A percentile compares a stretch with the other conserved stretches of the same genome.
Conservation (phyloP, 2,329 filamentous ascomycete species). For the Arthrinium phaeospermum region DNA sequence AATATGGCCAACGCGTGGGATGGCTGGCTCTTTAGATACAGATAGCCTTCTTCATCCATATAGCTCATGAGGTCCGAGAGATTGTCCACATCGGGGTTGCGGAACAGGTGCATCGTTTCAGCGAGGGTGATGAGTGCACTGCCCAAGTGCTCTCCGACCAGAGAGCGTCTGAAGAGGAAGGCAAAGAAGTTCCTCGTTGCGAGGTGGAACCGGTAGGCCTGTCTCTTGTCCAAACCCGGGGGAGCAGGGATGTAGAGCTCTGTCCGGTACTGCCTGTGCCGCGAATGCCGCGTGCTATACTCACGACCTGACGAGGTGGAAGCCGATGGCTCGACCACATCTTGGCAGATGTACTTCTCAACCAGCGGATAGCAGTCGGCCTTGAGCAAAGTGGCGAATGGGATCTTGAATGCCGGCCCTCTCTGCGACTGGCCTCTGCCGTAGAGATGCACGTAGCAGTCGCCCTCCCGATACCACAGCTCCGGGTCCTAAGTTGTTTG, state of each 20-base stretch:
- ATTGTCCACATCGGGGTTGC: slow-evolving; percentile 60
- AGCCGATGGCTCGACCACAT: slow-evolving; percentile 31
- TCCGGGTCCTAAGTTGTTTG: slow-evolving; percentile 67
- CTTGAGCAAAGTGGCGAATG: slow-evolving; percentile 61
- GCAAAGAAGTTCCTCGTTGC: slow-evolving; percentile 79
- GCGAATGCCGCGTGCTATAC: not conserved
- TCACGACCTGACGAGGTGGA: not conserved
- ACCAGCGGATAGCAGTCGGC: slow-evolving; percentile 67
- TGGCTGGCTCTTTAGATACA: slow-evolving; percentile 68
- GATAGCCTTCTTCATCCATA: slow-evolving; percentile 72
- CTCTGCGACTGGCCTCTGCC: slow-evolving; percentile 67
- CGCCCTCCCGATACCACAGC: slow-evolving; percentile 70
- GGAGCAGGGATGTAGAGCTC: slow-evolving; percentile 77
- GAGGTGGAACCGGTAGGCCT: slow-evolving; percentile 67
- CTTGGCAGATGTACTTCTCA: slow-evolving; percentile 51
- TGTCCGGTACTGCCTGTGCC: slow-evolving; percentile 50
- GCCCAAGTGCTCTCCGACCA: slow-evolving; percentile 73
- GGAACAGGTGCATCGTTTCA: slow-evolving; percentile 67
- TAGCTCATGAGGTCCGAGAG: slow-evolving; percentile 67
- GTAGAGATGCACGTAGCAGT: slow-evolving; percentile 74
- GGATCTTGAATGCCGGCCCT: slow-evolving; percentile 72
- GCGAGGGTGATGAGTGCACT: slow-evolving; percentile 68
- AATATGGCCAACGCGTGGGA: slow-evolving; percentile 72
- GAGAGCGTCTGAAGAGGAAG: slow-evolving; percentile 67
- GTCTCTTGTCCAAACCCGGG: slow-evolving; percentile 53